Conservation (phyloP, 192 early-diverging fungal species). For the Coemansia sp. region DNA sequence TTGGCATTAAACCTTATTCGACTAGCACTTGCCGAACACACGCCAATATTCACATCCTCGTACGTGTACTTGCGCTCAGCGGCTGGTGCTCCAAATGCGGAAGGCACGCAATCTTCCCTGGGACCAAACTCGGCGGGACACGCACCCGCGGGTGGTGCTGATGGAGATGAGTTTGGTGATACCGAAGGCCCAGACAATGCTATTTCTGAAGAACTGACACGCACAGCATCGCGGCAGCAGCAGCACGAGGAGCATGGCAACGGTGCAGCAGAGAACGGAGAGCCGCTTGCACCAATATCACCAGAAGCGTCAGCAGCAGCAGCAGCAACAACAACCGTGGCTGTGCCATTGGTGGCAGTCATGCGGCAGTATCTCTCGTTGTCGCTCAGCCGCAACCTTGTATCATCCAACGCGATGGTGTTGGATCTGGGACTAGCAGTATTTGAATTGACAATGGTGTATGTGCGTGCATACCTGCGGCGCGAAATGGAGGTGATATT, state of each 20-base stretch:
- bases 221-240: slow-evolving; percentile 12
- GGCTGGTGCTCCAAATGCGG: neutral
- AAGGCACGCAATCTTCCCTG: neutral
- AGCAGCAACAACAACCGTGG: slow-evolving; percentile 22
- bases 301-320: neutral
- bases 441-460: slow-evolving; percentile 74
- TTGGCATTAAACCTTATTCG: slow-evolving; percentile 81
- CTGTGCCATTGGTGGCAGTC: slow-evolving; percentile 75
- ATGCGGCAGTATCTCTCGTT: slow-evolving; percentile 87
- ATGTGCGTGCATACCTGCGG: slow-evolving; percentile 72
- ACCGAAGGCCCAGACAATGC: slow-evolving; percentile 41
- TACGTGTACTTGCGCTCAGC: slow-evolving; percentile 47
- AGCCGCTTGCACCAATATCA: neutral
- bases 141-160: slow-evolving; percentile 1
- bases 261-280: neutral
- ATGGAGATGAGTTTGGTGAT: slow-evolving; percentile 48
- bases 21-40: slow-evolving; percentile 72
- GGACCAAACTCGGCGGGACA: neutral
- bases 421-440: slow-evolving; percentile 84
- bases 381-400: slow-evolving; percentile 79
- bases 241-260: neutral
- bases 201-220: slow-evolving; percentile 15
- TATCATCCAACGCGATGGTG: slow-evolving; percentile 72
- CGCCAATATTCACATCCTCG: slow-evolving; percentile 70
- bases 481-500: slow-evolving; percentile 89